Base-by-base conservation (phyloP, 2,329 filamentous ascomycete genomes). In the Alternaria tenuissima region DNA sequence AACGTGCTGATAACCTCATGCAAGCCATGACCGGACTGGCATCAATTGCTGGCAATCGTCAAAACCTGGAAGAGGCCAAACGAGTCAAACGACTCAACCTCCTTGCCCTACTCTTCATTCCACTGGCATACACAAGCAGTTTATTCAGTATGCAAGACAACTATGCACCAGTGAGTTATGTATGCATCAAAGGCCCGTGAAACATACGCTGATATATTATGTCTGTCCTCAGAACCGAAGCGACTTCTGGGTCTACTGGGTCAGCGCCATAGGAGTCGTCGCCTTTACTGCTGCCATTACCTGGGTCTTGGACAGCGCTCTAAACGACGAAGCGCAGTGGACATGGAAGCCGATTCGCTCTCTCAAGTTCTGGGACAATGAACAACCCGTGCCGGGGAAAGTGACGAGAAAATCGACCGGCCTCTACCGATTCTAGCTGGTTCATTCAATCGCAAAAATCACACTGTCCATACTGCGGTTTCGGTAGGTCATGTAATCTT, bases 111-210 rank as follows among this genome's bases (percentile, higher is more conserved):
- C 32, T 76, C 4, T 77, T 76, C 59, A 75, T 76, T n/a, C 75
- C 75, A 0, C 54, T 77, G 3, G 74, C 74, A 1, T 77, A 76
- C 48, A 76, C 73, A 3, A 70, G 66, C 26, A 69, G 64, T 28
- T 43, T 77, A 12, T 77, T 77, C 56, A 75, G 74, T 56, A 77
- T 77, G 75, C 69, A 74, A 47, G 72, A 76, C 47, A 57, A 64
- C 1, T 77, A 67, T 39, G 69, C 71, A 7, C 74, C 75, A 18
- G 46, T 49, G 36, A 49, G 46, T n/a, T 5, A 9, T 7, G 2
- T 14, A 18, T 38, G 12, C 14, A 24, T 14, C 34, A 24, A 26
- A 7, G 3, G 8, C 14, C 1, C 3, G 32, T 38, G 20, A 48
- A 16, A 49, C 14, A 5, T 3, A 36, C 22, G 7, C 46, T 49